A percentile compares a stretch with the other conserved stretches of the same genome.
Evolutionary conservation across 208 protist genomes (phyloP).

Genomic region (Trypanosoma cruzi): DNA sequence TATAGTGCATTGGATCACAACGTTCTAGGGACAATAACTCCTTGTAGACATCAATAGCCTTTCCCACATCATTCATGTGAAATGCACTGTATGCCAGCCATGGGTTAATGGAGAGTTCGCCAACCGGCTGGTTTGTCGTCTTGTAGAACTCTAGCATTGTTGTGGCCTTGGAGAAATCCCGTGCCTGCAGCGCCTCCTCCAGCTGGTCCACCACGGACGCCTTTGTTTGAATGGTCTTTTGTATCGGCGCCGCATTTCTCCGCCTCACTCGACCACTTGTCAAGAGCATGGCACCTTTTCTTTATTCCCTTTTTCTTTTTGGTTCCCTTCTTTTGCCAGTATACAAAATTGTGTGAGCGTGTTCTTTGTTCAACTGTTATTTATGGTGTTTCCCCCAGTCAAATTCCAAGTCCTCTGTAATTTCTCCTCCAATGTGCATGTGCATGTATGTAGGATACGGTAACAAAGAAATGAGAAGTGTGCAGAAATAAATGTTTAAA

Average conservation of each 20-base stretch:
- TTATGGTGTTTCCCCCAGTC: not conserved
- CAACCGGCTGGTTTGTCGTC: constrained; percentile 64
- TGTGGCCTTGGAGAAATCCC: constrained; percentile 90
- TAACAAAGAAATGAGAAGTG: not conserved
- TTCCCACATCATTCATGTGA: constrained; percentile 94
- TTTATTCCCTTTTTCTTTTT: constrained; percentile 8
- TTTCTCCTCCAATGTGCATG: not conserved
- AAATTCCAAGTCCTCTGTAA: not conserved
- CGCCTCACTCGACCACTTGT: constrained; percentile 73
- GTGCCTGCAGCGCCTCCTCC: constrained; percentile 83
- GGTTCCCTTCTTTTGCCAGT: not conserved
- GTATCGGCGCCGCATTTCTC: constrained; percentile 41
- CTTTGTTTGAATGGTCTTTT: constrained; percentile 35
- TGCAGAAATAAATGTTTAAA: not conserved
- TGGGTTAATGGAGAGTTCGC: constrained; percentile 74
- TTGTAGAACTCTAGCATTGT: constrained; percentile 93
- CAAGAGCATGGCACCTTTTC: constrained; percentile 50
- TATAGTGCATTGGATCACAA: constrained; percentile 68
- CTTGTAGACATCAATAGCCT: constrained; percentile 92
- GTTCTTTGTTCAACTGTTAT: not conserved
- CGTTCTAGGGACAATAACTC: constrained; percentile 70
- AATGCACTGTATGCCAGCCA: constrained; percentile 96
- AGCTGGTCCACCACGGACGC: constrained; percentile 79
- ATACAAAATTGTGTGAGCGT: not conserved
- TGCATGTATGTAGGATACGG: not conserved